Conservation (phyloP, 2,329 filamentous ascomycete genomes). For the Fusarium verrucosum region DNA sequence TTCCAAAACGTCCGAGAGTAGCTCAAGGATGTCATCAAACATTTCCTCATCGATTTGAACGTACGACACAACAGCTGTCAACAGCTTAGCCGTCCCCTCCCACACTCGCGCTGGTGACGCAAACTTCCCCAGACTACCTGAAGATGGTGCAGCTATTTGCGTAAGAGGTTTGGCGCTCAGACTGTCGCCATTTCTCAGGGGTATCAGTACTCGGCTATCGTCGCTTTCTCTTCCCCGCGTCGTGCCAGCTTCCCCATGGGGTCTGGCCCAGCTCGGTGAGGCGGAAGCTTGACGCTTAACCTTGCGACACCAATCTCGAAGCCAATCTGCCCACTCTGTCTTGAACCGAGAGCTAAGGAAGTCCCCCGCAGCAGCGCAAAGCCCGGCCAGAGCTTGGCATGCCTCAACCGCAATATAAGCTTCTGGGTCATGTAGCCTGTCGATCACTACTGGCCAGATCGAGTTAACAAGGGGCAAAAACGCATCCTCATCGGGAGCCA, state of each 20-base stretch:
- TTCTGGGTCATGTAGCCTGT: slow-evolving; percentile 73
- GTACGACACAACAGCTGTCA: slow-evolving; percentile 68
- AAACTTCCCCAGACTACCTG: slow-evolving; percentile 63
- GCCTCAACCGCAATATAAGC: slow-evolving; percentile 75
- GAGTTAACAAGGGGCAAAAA: slow-evolving; percentile 91
- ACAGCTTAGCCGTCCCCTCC: slow-evolving; percentile 67
- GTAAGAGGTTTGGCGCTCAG: slow-evolving; percentile 29
- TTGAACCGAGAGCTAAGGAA: slow-evolving; percentile 83
- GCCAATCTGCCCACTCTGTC: slow-evolving; percentile 72
- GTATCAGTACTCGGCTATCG: slow-evolving; percentile 47
- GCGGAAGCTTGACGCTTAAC: slow-evolving; percentile 53
- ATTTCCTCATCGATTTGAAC: slow-evolving; percentile 73
- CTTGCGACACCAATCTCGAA: slow-evolving; percentile 60
- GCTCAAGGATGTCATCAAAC: slow-evolving; percentile 75
- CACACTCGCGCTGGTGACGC: slow-evolving; percentile 71
- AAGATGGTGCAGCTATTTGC: slow-evolving; percentile 15
- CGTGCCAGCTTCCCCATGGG: slow-evolving; percentile 35
- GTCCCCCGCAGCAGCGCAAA: slow-evolving; percentile 79
- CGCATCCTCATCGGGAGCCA: slow-evolving; percentile 79
- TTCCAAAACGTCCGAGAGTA: slow-evolving; percentile 64
- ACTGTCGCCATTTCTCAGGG: slow-evolving; percentile 42
- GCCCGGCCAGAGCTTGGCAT: slow-evolving; percentile 70
- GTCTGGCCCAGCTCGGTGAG: slow-evolving; percentile 10
- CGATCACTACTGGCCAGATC: slow-evolving; percentile 84
- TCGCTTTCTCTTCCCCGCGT: slow-evolving; percentile 27